phyloP scores from a whole-genome alignment of 306 rosid genomes.

The Vicia faba region DNA sequence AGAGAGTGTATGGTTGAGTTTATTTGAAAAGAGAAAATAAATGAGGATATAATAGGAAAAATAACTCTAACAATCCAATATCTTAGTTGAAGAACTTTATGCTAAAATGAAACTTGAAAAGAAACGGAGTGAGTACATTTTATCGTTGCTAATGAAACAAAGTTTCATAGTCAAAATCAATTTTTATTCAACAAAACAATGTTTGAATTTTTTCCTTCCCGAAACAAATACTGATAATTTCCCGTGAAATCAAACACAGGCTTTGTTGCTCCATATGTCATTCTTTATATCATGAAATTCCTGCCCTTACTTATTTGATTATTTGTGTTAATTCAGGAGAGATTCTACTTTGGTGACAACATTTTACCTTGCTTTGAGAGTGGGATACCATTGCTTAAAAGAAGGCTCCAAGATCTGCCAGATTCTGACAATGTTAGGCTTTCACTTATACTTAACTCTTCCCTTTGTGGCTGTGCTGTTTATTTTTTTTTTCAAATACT shows the following conservation, averaged over 20 bases:
- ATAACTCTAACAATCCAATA: too few relatives aligned
- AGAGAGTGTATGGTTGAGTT: too few relatives aligned
- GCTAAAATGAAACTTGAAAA: too few relatives aligned
- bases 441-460: constrained; percentile 14
- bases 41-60: too few relatives aligned
- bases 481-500: neutral
- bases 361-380: constrained; percentile 97
- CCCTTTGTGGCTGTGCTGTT: constrained; percentile 15
- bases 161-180: neutral
- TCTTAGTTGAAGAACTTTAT: too few relatives aligned
- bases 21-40: too few relatives aligned
- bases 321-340: constrained; percentile 60
- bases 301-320: constrained; percentile 29
- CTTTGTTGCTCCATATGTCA: neutral
- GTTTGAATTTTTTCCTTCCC: neutral
- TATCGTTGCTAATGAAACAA: neutral
- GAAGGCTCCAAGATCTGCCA: constrained; percentile 86
- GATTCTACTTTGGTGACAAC: constrained; percentile 97
- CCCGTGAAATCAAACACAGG: neutral
- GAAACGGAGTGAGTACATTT: too few relatives aligned
- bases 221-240: neutral
- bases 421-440: constrained; percentile 86
- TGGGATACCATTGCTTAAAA: constrained; percentile 88
- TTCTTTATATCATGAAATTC: constrained; percentile 8
- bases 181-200: neutral